Percentiles rank a stretch among this genome's conserved stretches.
Conservation (phyloP, 106 monocot species). For the Amphibolis antarctica region DNA sequence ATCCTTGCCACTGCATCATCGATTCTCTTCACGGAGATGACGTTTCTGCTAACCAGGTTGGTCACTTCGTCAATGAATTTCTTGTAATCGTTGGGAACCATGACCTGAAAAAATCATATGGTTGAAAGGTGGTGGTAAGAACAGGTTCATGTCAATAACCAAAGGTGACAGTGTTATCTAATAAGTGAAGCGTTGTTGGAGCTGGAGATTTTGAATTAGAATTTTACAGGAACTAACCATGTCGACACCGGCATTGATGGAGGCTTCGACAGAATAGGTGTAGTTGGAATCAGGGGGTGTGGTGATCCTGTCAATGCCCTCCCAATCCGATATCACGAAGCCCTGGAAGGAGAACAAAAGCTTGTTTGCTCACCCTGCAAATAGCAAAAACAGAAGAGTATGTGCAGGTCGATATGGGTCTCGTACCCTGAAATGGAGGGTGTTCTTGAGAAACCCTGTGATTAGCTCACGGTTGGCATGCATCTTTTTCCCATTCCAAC, state of each 20-base stretch:
- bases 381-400: background rate
- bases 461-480: constrained; percentile 57
- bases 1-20: constrained; percentile 72
- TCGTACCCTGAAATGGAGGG: constrained; percentile 27
- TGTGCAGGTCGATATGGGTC: background rate
- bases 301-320: constrained; percentile 79
- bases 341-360: constrained; percentile 34
- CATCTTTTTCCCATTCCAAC: constrained; percentile 88
- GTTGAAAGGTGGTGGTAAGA: background rate
- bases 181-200: background rate
- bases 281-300: constrained; percentile 52
- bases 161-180: background rate
- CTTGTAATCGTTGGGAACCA: constrained; percentile 50
- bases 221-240: constrained; percentile 43
- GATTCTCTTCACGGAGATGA: constrained; percentile 53
- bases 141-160: background rate
- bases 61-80: constrained; percentile 38
- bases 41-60: constrained; percentile 28
- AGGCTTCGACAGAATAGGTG: constrained; percentile 58
- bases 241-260: constrained; percentile 63
- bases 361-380: too few species aligned
- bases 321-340: constrained; percentile 80
- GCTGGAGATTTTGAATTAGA: background rate
- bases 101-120: constrained; percentile 35
- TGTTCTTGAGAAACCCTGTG: constrained; percentile 67